Evolutionary conservation across 2,329 filamentous ascomycete genomes (phyloP), one percentile per base, ranked within the genome.

Genomic region (Colletotrichum cordylinicola): DNA sequence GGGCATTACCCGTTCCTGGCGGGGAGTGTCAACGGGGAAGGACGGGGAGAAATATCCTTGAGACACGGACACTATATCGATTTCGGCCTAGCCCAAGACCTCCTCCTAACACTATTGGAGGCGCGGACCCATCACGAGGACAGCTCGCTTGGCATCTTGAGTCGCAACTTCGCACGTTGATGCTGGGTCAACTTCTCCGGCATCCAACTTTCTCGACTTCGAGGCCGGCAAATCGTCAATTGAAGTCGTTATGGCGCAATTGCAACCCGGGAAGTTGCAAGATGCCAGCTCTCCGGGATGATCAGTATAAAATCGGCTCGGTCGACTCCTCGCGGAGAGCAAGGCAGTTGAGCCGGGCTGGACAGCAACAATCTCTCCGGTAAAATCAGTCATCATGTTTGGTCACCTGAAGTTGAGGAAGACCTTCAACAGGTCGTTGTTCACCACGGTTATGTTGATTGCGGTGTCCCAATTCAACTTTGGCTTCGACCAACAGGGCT

Each of bases 401-500:
- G 33, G 52, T 31, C 66, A 68, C 27, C 24, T 68, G 13, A 68
- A 39, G 31, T 27, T 68, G 15, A 55, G 31, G 16, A 48, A 60
- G 52, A 67, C 68, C 72, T 82, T 82, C 66, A 82, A 82, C 29
- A 43, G 29, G 12, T 56, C 71, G 2, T 75, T 82, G 8, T 67
- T 75, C 1, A 67, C 79, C 0, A 78, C 80, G 4, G 77, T 77
- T 21, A 56, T 76, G 1, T 70, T 86, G 37, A 83, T 86, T 39
- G 84, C 84, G 13, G 75, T 86, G 5, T 85, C 83, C 0, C 80
- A 80, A 1, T 82, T 86, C 71, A 86, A 85, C 70, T 86, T 85
- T 81, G 84, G 84, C 33, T 85, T 86, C 21, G 84, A 86, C 68
- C 84, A 85, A 56, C 82, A 84, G 61, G 85, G 80, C 0, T 84